Base-by-base conservation (phyloP, 106 monocot genomes). In the Platanthera zijinensis region DNA sequence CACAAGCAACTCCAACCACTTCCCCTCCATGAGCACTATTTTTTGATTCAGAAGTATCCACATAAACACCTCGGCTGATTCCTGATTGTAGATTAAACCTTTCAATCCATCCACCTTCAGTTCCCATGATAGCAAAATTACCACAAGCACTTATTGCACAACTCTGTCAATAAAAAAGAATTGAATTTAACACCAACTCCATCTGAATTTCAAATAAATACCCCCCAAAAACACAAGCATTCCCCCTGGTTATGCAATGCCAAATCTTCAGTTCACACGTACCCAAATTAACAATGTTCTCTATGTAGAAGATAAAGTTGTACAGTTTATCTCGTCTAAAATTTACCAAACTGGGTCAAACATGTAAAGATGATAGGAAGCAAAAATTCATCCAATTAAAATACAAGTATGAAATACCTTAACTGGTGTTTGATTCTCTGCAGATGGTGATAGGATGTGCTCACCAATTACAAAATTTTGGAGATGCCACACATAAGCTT, bases 81-180 rank as follows among this genome's bases (percentile, higher is more conserved):
- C 99, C 99, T 59, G 99, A 99, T 83, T 99, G 99, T 17, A 99
- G 86, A 76, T 99, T 99, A 78, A 99, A 99, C n/a, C 86, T 83
- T 82, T 99, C 99, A 75, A 99, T 88, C 99, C 99, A 99, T 77
- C 99, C 99, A 75, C 85, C 92, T 71, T 92, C 92, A 57, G 99
- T 99, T 51, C 99, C 99, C 78, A 99, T 67, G 69, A 99, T 57
- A 21, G 88, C 92, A 80, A 99, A 99, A 83, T 99, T 99, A 74
- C 99, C 99, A 80, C 99, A 99, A 63, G 99, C 94, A 87, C 99
- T 99, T 30, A 99, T 90, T 72, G 91, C 92, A 87, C 99, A 99
- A 52, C 88, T 78, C 92, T 96, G 78, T 68, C 73, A 84, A 77
- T n/a, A 79, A 79, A 59, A 75, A 50, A 61, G 50, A 76, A 59